Conservation (phyloP, 305 asterid species). For the Fraxinus paxiana region DNA sequence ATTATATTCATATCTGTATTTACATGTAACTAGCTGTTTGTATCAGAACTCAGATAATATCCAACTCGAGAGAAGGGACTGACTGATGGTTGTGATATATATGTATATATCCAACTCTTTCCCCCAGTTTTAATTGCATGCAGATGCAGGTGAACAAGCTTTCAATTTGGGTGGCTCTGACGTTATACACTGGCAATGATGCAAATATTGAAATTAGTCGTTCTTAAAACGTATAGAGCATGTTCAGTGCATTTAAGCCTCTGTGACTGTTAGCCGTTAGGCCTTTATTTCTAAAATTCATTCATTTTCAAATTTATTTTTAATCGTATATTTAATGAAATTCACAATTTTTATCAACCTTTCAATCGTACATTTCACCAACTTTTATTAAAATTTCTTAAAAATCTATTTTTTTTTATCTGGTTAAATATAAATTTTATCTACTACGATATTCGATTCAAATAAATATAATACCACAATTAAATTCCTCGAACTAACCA, state of each 20-base stretch:
- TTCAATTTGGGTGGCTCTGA: neutral
- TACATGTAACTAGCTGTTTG: slow-evolving; percentile 15
- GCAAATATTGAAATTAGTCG: neutral
- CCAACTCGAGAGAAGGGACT: neutral
- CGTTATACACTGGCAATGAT: neutral
- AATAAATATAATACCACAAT: neutral
- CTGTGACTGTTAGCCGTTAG: too few species aligned
- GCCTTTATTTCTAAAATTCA: neutral
- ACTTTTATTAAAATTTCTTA: neutral
- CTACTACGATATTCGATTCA: neutral
- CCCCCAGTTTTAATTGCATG: neutral
- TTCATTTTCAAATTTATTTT: too few species aligned
- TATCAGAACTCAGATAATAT: neutral
- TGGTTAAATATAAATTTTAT: too few species aligned
- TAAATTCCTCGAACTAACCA: neutral
- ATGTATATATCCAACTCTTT: neutral
- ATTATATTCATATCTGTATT: neutral
- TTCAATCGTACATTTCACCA: neutral
- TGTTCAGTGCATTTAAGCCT: neutral
- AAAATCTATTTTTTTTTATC: too few species aligned
- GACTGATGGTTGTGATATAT: neutral
- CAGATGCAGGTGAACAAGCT: neutral
- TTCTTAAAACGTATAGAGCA: neutral
- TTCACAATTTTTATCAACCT: neutral
- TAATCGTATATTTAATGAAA: neutral